Percentiles rank a stretch among this genome's conserved stretches.
Conservation (phyloP, 352 stramenopile species). For the Phytopythium sindhum region DNA sequence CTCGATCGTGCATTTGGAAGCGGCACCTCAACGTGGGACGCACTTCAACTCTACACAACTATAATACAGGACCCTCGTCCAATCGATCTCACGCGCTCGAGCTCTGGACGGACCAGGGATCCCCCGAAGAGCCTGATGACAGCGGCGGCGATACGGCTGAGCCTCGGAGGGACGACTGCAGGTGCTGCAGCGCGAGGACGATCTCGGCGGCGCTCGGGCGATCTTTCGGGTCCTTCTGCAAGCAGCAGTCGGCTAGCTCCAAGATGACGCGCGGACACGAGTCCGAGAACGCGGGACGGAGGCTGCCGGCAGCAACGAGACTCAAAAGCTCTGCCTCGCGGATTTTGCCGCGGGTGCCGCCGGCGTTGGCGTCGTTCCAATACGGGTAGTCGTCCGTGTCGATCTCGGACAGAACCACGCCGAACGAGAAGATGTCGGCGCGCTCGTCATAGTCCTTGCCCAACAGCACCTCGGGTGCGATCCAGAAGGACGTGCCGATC, state of each 20-base stretch:
- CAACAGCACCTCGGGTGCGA: too few species aligned
- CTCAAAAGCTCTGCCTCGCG: conserved; percentile 48
- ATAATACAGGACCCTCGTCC: not conserved
- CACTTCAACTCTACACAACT: not conserved
- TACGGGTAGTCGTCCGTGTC: conserved; percentile 48
- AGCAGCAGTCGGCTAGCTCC: conserved; percentile 36
- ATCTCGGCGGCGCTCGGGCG: conserved; percentile 48
- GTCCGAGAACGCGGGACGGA: conserved; percentile 40
- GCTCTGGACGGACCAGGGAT: conserved; percentile 27
- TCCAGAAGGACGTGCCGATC: conserved; percentile 28
- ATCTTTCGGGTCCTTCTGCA: conserved; percentile 37
- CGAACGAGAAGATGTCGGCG: conserved; percentile 48
- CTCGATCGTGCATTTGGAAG: not conserved
- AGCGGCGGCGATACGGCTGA: conserved; percentile 13
- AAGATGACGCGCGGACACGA: conserved; percentile 37
- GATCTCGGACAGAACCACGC: conserved; percentile 44
- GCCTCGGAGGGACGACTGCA: conserved; percentile 21
- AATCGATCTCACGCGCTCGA: conserved; percentile 11
- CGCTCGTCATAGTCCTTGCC: conserved; percentile 43
- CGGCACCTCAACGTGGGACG: not conserved
- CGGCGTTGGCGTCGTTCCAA: conserved; percentile 34
- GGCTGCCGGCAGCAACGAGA: conserved; percentile 33
- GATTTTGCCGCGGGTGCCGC: conserved; percentile 24
- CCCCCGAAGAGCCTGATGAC: conserved; percentile 14
- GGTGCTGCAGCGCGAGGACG: conserved; percentile 34